These are phyloP conservation scores for Coccomyxa sp. DNA, from an alignment of 139 green algal species.

Conservation along the genomic window DNA sequence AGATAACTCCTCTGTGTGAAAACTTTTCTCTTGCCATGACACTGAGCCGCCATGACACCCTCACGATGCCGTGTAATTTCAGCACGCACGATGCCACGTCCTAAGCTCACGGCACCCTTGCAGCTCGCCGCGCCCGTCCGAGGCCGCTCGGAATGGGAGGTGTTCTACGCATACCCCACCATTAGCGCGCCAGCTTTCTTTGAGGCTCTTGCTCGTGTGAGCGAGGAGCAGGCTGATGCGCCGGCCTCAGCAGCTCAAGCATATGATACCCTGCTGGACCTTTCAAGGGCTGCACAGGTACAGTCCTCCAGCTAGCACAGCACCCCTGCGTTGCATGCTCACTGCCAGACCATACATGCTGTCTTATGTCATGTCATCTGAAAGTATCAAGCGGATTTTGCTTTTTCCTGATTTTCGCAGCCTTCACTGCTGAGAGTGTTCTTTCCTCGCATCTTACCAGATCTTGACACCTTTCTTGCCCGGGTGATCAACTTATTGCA, in stretches of 20 bases:
- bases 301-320: background rate
- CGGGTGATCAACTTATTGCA: background rate
- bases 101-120: background rate
- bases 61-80: background rate
- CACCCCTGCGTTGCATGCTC: background rate
- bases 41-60: background rate
- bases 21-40: background rate
- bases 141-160: background rate
- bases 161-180: conserved; percentile 10
- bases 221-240: background rate
- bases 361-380: background rate
- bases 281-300: background rate
- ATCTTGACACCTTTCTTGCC: background rate
- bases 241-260: background rate
- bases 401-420: background rate
- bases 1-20: background rate
- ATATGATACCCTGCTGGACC: background rate
- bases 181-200: conserved; percentile 3
- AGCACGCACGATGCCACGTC: background rate
- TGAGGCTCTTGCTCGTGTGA: background rate
- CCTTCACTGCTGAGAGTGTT: background rate
- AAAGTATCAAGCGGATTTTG: background rate
- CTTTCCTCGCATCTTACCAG: background rate
- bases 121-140: background rate
- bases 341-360: background rate